Evolutionary conservation across 345 rosid species (phyloP).

Genomic region (Kandelia obovata): DNA sequence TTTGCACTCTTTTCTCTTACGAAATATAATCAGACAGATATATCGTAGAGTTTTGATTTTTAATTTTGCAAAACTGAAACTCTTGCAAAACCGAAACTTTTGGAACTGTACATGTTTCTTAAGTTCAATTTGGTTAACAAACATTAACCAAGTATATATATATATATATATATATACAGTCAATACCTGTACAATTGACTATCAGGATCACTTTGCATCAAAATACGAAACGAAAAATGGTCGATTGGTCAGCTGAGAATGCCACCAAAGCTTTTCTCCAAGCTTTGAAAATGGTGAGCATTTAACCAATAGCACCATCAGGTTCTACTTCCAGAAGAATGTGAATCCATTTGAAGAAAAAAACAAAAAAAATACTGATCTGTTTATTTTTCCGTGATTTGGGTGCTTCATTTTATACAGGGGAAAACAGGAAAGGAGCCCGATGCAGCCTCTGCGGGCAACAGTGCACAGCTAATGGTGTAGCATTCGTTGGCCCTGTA

Average conservation of each 20-base stretch:
- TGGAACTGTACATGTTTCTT: too few species aligned
- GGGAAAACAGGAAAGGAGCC: conserved; percentile 44
- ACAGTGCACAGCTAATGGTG: conserved; percentile 48
- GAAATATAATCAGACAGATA: too few species aligned
- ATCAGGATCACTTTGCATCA: too few species aligned
- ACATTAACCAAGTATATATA: too few species aligned
- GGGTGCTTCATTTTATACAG: conserved; percentile 15
- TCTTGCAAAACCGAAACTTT: too few species aligned
- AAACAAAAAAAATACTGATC: not conserved
- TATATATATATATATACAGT: too few species aligned
- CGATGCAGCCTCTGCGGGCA: conserved; percentile 48
- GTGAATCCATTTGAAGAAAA: too few species aligned
- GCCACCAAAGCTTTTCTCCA: conserved; percentile 54
- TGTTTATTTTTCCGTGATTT: not conserved
- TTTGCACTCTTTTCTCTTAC: too few species aligned
- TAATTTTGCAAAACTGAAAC: too few species aligned
- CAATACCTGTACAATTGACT: too few species aligned
- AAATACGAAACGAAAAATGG: conserved; percentile 14
- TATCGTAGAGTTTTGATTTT: too few species aligned
- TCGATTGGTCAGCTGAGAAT: conserved; percentile 56
- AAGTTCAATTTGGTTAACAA: too few species aligned
- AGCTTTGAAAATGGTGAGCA: conserved; percentile 43
- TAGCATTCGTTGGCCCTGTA: conserved; percentile 17
- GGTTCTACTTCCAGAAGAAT: not conserved
- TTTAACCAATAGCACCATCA: not conserved